Percentiles rank a stretch among this genome's conserved stretches.
Conservation (phyloP, 2,329 filamentous ascomycete genomes). For the Aphanoascus verrucosus region DNA sequence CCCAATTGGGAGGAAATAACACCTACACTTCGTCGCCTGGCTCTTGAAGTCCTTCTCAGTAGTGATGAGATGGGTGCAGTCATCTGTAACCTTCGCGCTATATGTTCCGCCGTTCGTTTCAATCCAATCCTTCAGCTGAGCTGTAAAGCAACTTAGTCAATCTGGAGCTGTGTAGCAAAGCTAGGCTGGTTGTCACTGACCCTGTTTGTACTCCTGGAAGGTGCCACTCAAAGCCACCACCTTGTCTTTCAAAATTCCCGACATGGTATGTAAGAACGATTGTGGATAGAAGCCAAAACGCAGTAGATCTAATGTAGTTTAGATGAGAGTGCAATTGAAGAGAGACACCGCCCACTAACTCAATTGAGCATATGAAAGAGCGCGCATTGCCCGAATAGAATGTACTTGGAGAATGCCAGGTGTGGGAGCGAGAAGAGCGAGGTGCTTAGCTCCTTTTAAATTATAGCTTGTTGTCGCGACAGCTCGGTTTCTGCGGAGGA, state of each 20-base stretch:
- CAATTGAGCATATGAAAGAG: too few relatives aligned
- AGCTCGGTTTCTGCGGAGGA: too few relatives aligned
- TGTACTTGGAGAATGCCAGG: too few relatives aligned
- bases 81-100: conserved; percentile 21
- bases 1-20: conserved; percentile 1
- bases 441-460: too few relatives aligned
- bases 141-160: conserved; percentile 17
- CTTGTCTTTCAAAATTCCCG: conserved; percentile 22
- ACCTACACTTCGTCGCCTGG: conserved; percentile 28
- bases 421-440: too few relatives aligned
- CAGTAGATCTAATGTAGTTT: not conserved
- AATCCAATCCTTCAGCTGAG: conserved; percentile 25
- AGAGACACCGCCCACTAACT: not conserved
- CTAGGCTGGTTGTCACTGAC: conserved; percentile 19
- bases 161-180: conserved; percentile 1
- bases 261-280: conserved; percentile 17
- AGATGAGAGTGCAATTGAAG: not conserved
- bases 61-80: conserved; percentile 32
- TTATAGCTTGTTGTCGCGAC: too few relatives aligned
- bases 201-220: conserved; percentile 46
- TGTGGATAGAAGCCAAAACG: not conserved
- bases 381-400: too few relatives aligned
- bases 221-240: conserved; percentile 50
- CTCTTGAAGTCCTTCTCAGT: conserved; percentile 30
- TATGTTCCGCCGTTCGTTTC: conserved; percentile 28